Evolutionary conservation across 1,139 yeast species (phyloP), one percentile per base, ranked within the genome.

Genomic region (Zygosaccharomyces sapae): DNA sequence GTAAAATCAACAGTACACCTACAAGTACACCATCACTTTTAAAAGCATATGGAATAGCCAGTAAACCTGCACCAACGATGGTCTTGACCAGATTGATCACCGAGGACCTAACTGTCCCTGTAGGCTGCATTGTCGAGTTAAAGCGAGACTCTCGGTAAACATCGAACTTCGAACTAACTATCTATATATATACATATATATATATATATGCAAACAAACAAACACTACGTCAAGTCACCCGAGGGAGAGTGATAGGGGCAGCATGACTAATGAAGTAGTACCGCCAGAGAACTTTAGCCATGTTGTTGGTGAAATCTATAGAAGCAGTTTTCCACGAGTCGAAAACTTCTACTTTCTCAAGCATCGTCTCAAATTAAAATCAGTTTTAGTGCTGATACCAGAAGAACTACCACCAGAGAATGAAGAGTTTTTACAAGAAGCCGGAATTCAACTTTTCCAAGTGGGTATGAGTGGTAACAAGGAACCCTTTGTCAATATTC

Each of bases 381-480:
- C 94, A 13, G 79, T 92, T 4, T 68, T 92, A 50, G 88, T 95
- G 51, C 73, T 92, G 46, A 86, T 92, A 12, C 95, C 97, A 0
- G 98, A 92, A 63, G 90, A 84, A 33, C 90, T 90, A 59, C 97
- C 98, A 0, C 75, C 72, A 30, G 86, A 85, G 55, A 89, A 90
- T 61, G 57, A 66, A 33, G 79, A 79, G 45, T 89, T 87, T 61
- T 70, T 87, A 47, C 63, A 74, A 38, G 70, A 73, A 36, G 74
- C 88, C 43, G 74, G 75, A 19, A 88, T 92, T 44, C 69, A 76
- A 55, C 71, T 90, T 40, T 87, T 83, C 61, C 97, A 89, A 66
- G 80, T 90, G 38, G 97, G 97, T 2, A 80, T 92, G 82, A 83
- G 95, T 22, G 98, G 98, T 5, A 92, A 92, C 65, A 92, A 92